These are phyloP conservation scores for bread wheat (Triticum aestivum) DNA, from an alignment of 176 grass and related monocot genomes.

Conservation along the genomic window DNA sequence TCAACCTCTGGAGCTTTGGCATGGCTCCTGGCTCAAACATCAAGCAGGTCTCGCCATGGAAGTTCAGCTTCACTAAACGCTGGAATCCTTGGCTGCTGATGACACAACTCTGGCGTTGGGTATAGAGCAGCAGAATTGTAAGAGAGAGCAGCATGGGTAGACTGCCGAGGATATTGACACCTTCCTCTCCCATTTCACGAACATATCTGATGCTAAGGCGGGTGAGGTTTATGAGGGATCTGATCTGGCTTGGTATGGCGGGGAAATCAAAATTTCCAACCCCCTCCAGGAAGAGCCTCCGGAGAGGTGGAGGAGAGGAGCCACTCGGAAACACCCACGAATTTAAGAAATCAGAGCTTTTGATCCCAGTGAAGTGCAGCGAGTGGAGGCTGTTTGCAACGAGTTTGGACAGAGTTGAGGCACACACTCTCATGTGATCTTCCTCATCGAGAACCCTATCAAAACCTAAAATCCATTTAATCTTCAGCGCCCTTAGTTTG, in stretches of 20 bases:
- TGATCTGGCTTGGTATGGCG: background rate
- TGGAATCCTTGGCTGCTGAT: background rate
- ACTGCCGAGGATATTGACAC: background rate
- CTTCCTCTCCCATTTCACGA: too few species aligned
- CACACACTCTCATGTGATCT: background rate
- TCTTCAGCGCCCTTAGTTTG: background rate
- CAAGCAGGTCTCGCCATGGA: background rate
- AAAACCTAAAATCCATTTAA: background rate
- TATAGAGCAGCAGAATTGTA: background rate
- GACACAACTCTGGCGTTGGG: background rate
- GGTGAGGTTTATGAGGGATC: background rate
- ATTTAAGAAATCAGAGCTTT: background rate
- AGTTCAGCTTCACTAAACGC: background rate
- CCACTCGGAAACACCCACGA: background rate
- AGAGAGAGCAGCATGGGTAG: constrained; percentile 6
- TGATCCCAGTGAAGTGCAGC: rapidly evolving
- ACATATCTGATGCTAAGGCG: background rate
- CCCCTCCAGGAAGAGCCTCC: background rate
- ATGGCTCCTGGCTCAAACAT: too few species aligned
- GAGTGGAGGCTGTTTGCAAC: background rate
- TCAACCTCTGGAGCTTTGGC: too few species aligned
- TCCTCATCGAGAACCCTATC: background rate
- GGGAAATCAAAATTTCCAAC: background rate
- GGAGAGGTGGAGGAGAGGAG: background rate
- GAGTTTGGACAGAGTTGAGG: background rate